A percentile compares a stretch with the other conserved stretches of the same genome.
Evolutionary conservation across 192 early-diverging fungal species (phyloP).

Genomic region (Backusella luteola): DNA sequence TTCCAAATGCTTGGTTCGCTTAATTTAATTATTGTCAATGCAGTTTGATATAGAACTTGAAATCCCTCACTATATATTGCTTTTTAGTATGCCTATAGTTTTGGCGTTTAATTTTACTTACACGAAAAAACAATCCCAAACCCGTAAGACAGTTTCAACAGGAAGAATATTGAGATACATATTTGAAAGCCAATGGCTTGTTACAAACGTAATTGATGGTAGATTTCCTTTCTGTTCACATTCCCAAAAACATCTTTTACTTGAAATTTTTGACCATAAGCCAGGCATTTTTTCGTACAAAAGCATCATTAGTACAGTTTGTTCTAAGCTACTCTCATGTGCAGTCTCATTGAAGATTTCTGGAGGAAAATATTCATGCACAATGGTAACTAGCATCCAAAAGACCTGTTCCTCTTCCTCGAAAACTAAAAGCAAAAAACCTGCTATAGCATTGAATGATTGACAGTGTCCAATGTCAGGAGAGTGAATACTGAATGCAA

Average conservation of each 20-base stretch:
- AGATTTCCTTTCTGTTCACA: conserved; percentile 47
- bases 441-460: conserved; percentile 55
- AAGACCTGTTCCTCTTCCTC: conserved; percentile 49
- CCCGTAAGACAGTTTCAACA: conserved; percentile 61
- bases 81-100: not conserved
- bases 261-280: conserved; percentile 46
- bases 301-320: conserved; percentile 63
- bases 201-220: conserved; percentile 72
- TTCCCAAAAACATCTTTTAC: conserved; percentile 44
- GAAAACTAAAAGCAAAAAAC: conserved; percentile 1
- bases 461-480: conserved; percentile 82
- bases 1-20: conserved; percentile 62
- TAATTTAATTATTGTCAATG: conserved; percentile 65
- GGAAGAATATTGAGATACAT: conserved; percentile 80
- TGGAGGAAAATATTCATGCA: conserved; percentile 70
- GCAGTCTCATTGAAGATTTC: conserved; percentile 75
- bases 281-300: conserved; percentile 51
- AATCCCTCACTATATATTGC: conserved; percentile 25
- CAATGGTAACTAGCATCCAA: conserved; percentile 74
- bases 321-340: conserved; percentile 71
- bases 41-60: conserved; percentile 71
- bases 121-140: conserved; percentile 70
- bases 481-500: conserved; percentile 69
- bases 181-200: conserved; percentile 82
- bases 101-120: conserved; percentile 19